Conservation (phyloP, 371 early-diverging fungal species). For the Neoconidiobolus thromboides region DNA sequence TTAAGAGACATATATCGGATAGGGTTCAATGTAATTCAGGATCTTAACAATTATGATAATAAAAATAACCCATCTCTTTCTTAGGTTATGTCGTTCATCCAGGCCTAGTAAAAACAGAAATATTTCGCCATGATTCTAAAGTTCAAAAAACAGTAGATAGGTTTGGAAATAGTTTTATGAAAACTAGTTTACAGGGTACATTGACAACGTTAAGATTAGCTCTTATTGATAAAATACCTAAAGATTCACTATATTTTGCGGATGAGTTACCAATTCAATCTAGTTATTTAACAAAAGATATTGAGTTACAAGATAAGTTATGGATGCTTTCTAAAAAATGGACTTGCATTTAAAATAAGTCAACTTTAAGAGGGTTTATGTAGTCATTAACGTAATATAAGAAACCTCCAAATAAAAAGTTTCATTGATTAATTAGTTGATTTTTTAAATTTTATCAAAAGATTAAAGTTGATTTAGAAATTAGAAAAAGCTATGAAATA, state of each 20-base stretch:
- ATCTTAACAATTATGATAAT: background rate
- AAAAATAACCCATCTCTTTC: background rate
- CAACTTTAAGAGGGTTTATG: no score
- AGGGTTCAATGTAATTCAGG: background rate
- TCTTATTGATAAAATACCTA: background rate
- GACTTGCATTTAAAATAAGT: no score
- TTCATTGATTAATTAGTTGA: no score
- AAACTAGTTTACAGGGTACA: background rate
- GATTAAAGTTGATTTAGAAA: no score
- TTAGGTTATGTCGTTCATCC: conserved; percentile 3
- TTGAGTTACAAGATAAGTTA: background rate
- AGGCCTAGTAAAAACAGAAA: background rate
- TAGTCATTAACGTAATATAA: no score
- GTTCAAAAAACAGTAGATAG: background rate
- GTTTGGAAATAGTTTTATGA: background rate
- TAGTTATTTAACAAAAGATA: background rate
- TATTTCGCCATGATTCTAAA: background rate
- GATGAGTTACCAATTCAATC: conserved; percentile 1
- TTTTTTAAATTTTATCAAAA: no score
- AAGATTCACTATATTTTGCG: background rate
- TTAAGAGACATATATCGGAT: background rate
- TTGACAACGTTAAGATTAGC: background rate
- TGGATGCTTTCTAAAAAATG: background rate
- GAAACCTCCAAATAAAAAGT: no score
- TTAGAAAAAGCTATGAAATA: no score